Evolutionary conservation across 108 stramenopile genomes (phyloP).

Genomic region (Seminavis robusta): DNA sequence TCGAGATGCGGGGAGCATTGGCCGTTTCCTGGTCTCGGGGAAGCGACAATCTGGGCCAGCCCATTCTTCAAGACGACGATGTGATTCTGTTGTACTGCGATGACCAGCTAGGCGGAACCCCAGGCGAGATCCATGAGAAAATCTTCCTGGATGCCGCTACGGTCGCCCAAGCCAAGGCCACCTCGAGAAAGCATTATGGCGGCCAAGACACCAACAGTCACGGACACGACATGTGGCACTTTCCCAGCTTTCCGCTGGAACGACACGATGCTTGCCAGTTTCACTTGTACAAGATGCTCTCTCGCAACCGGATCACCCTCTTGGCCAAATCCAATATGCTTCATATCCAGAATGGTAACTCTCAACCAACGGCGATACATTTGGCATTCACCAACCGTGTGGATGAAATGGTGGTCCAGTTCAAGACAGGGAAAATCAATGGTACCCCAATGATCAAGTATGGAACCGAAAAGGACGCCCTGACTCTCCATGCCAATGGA

Average conservation of each 20-base stretch:
- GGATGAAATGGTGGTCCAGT: constrained; percentile 41
- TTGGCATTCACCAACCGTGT: constrained; percentile 28
- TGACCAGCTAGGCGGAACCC: not conserved
- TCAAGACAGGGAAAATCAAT: constrained; percentile 30
- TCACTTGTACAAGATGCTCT: constrained; percentile 22
- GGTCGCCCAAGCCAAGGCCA: constrained; percentile 58
- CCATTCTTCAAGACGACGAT: constrained; percentile 13
- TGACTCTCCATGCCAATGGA: too few relatives aligned
- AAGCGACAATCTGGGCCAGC: not conserved
- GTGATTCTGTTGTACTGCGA: constrained; percentile 29
- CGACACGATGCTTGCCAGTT: constrained; percentile 39
- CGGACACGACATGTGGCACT: constrained; percentile 26
- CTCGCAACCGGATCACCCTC: constrained; percentile 6
- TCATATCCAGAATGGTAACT: constrained; percentile 2
- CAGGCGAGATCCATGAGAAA: too few relatives aligned
- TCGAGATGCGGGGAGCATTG: too few relatives aligned
- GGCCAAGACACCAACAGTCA: too few relatives aligned
- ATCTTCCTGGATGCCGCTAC: constrained; percentile 54
- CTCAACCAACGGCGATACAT: constrained; percentile 39
- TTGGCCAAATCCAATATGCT: constrained; percentile 11
- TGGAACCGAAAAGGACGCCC: too few relatives aligned
- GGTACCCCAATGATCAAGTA: too few relatives aligned
- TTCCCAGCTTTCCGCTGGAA: constrained; percentile 41
- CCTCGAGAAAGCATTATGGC: too few relatives aligned
- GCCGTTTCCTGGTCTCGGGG: constrained; percentile 20